Base-by-base conservation (phyloP, 139 green algal species). In the Chlorella vulgaris region DNA sequence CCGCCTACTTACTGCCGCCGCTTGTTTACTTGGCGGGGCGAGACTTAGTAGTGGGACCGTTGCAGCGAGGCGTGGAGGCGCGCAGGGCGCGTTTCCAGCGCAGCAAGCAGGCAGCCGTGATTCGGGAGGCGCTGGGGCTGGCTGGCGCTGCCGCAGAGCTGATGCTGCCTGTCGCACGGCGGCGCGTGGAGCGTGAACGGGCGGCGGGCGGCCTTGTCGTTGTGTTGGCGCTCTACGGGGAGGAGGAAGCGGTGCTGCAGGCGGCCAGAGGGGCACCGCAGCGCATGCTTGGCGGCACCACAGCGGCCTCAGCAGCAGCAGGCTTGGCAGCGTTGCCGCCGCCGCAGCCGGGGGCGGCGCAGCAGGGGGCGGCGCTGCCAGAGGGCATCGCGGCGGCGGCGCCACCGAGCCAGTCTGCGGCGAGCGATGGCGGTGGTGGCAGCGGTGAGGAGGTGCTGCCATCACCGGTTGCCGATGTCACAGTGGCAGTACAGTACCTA, bases 401-500 rank as follows among this genome's bases (percentile, higher is more conserved):
- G 60, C 18, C 21, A 5, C 10, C 38, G 22, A 42, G 42, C 38
- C 24, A 29, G 35, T 19, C 61, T 40, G 42, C 67, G 53, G 33
- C 55, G 3, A 70, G n/a, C 3, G 53, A 5, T 28, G 61, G 55
- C 38, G 76, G 74, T 42, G 76, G 40, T 3, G 67, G 21, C 28
- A 26, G 47, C 24, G 61, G 63, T 21, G 80, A 81, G 33, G 68
- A 53, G 53, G 83, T 86, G 18, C 50, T 69, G 26, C 69, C 39
- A 21, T 61, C 69, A 31, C 69, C 86, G 1, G 71, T 86, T 10
- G 81, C 85, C 5, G 89, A 93, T 42, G 89, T 92, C 35, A 93
- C 89, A 26, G 33, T 82, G 8, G 85, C 88, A 3, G 43, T 88
- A 33, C 88, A 88, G 43, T 92, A 89, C 33, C 74, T 92, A 70